phyloP scores from a whole-genome alignment of 1,284 basidiomycete genomes.

The Ceratobasidium sp. region DNA sequence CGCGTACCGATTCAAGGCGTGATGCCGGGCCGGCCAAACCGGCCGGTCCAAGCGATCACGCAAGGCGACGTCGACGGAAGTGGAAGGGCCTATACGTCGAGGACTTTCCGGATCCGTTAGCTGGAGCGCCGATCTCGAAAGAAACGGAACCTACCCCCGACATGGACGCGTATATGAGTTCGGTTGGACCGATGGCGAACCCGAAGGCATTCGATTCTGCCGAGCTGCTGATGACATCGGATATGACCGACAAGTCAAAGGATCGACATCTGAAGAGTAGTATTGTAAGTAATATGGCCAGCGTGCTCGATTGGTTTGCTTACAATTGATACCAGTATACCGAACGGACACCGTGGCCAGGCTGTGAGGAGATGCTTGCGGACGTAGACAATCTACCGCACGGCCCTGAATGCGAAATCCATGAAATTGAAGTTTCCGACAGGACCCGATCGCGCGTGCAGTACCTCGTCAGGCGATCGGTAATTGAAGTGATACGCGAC shows the following conservation, averaged over 20 bases:
- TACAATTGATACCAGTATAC: neutral
- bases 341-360: neutral
- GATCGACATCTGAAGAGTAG: constrained; percentile 5
- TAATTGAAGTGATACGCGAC: neutral
- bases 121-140: neutral
- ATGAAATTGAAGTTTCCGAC: constrained; percentile 3
- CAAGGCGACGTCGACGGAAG: no score
- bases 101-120: neutral
- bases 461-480: neutral
- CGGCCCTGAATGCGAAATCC: neutral
- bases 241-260: neutral
- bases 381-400: constrained; percentile 16
- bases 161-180: neutral
- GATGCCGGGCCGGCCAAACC: no score
- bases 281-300: neutral
- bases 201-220: neutral
- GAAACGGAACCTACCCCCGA: no score
- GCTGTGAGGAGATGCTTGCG: neutral
- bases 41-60: no score
- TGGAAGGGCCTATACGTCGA: constrained; percentile 3
- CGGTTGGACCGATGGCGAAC: neutral
- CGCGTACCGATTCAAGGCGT: neutral
- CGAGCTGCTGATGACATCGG: constrained; percentile 12
- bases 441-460: neutral
- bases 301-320: neutral